Evolutionary conservation across 495 filamentous ascomycete species (phyloP).

Genomic region (Lindgomyces ingoldianus): DNA sequence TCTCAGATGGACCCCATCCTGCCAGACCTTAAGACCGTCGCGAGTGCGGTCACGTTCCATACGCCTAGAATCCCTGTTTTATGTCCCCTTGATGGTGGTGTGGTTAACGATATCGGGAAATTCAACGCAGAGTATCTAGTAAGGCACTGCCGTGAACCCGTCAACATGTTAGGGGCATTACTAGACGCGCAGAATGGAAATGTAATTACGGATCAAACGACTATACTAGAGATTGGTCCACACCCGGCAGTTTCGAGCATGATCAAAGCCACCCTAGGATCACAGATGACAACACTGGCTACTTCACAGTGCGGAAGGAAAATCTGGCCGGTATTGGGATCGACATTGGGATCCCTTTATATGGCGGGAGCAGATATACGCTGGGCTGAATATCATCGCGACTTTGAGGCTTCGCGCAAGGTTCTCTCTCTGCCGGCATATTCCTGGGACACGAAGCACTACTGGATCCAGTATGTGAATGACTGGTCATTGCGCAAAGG

Average conservation of each 20-base stretch:
- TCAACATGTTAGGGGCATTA: background rate
- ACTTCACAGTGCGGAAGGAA: background rate
- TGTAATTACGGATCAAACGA: background rate
- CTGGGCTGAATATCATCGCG: conserved; percentile 65
- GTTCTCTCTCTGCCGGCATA: conserved; percentile 78
- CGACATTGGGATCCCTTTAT: background rate
- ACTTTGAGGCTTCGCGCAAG: conserved; percentile 60
- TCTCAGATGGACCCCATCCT: conserved; percentile 42
- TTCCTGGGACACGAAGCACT: conserved; percentile 75
- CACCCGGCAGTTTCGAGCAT: background rate
- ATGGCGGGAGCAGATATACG: background rate
- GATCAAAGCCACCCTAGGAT: background rate
- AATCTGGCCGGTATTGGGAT: background rate
- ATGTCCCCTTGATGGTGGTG: background rate
- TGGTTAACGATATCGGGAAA: background rate
- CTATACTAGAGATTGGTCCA: background rate
- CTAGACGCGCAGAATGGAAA: background rate
- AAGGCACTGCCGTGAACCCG: background rate
- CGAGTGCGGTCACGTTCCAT: background rate
- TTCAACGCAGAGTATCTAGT: background rate
- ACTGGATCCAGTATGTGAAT: conserved; percentile 79
- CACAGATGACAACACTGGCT: background rate
- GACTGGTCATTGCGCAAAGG: conserved; percentile 56
- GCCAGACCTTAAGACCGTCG: conserved; percentile 19
- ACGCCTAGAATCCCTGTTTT: background rate